Conservation (phyloP, 495 filamentous ascomycete species). For the Talaromyces borbonicus region DNA sequence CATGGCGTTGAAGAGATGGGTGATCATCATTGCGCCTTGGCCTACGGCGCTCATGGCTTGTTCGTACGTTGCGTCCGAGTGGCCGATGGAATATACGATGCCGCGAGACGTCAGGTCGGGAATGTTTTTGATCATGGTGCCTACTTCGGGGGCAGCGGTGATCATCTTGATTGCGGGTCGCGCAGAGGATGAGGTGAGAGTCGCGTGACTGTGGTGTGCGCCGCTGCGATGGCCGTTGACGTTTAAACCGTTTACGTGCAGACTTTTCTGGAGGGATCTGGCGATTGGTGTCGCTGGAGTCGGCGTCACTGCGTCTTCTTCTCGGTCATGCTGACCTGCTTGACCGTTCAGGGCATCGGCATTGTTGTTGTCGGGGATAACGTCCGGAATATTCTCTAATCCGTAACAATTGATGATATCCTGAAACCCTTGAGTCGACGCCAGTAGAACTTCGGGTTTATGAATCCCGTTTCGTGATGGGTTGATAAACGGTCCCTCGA, state of each 20-base stretch:
- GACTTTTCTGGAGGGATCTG: background rate
- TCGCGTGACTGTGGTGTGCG: conserved; percentile 11
- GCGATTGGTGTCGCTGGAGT: background rate
- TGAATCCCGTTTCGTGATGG: conserved; percentile 63
- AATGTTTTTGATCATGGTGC: conserved; percentile 52
- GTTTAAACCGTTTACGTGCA: conserved; percentile 4
- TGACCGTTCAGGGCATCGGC: conserved; percentile 3
- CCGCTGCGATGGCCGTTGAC: background rate
- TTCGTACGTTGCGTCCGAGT: conserved; percentile 72
- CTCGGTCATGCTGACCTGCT: background rate
- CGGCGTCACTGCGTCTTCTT: conserved; percentile 8
- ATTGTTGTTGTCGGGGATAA: background rate
- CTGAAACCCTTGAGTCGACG: conserved; percentile 32
- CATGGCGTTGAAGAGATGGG: conserved; percentile 89
- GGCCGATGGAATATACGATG: conserved; percentile 69
- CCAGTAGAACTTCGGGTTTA: conserved; percentile 53
- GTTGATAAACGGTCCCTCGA: conserved; percentile 76
- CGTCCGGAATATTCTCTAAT: conserved; percentile 39
- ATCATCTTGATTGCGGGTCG: conserved; percentile 54
- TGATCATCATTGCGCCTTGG: conserved; percentile 73
- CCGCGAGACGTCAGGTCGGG: conserved; percentile 45
- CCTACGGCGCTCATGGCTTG: conserved; percentile 54
- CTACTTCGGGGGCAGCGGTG: conserved; percentile 71
- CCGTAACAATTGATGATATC: conserved; percentile 65
- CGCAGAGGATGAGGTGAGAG: too few species aligned